A percentile compares a stretch with the other conserved stretches of the same genome.
Conservation (phyloP, 2,329 filamentous ascomycete species). For the Paradendryphiella salina region DNA sequence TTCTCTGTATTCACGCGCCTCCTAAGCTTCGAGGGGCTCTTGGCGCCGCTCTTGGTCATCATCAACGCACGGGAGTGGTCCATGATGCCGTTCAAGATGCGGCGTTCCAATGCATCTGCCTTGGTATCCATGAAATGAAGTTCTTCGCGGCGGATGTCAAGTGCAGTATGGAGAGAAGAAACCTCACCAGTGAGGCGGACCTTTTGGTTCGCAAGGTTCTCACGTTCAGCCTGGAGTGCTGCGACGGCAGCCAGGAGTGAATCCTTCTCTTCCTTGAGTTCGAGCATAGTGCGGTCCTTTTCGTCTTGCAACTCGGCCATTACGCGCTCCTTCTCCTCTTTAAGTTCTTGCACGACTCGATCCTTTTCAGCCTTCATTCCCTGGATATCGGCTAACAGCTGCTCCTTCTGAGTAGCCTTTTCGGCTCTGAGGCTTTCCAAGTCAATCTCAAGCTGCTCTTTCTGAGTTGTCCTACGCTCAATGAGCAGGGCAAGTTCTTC, state of each 20-base stretch:
- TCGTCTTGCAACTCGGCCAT: conserved; percentile 43
- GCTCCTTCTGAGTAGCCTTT: conserved; percentile 67
- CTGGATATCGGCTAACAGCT: conserved; percentile 54
- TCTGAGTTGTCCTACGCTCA: conserved; percentile 71
- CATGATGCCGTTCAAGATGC: conserved; percentile 93
- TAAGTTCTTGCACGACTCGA: conserved; percentile 40
- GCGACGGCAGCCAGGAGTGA: conserved; percentile 58
- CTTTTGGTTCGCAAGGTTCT: conserved; percentile 76
- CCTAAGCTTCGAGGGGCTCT: conserved; percentile 42
- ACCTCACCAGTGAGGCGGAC: conserved; percentile 81
- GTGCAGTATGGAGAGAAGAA: conserved; percentile 85
- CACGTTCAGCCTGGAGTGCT: conserved; percentile 68
- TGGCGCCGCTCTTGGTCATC: conserved; percentile 64
- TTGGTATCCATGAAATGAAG: conserved; percentile 87
- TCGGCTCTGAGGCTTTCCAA: conserved; percentile 51
- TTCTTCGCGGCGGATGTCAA: conserved; percentile 87
- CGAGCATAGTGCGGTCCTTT: conserved; percentile 40
- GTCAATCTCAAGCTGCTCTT: conserved; percentile 60
- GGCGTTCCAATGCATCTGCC: conserved; percentile 84
- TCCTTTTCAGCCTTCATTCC: conserved; percentile 53
- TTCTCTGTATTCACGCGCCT: conserved; percentile 39
- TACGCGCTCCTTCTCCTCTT: conserved; percentile 49
- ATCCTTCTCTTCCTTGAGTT: conserved; percentile 51
- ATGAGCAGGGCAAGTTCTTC: conserved; percentile 80
- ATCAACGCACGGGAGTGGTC: conserved; percentile 93